Evolutionary conservation across 441 rosid genomes (phyloP).

Genomic region (Bocquillonia castaneifolia): DNA sequence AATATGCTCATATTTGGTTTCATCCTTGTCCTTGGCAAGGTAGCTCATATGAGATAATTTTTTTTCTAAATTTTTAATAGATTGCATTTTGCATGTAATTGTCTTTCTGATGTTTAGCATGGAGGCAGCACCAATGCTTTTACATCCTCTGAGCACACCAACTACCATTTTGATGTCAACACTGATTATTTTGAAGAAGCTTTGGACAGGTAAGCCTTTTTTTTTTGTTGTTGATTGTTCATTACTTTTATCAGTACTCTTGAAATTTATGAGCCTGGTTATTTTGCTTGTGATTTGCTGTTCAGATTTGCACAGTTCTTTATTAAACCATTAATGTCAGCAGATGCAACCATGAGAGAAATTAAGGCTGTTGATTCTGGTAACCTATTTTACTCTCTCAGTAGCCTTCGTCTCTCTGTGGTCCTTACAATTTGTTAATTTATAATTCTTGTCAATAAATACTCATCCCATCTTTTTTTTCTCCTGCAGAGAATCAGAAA

Average conservation of each 20-base stretch:
- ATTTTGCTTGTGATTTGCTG: constrained; percentile 21
- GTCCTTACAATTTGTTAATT: background rate
- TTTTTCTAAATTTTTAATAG: background rate
- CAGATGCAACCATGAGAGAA: constrained; percentile 87
- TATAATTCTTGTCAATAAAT: background rate
- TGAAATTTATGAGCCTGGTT: constrained; percentile 17
- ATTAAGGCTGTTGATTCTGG: constrained; percentile 95
- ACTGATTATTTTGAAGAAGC: constrained; percentile 76
- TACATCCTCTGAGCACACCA: constrained; percentile 64
- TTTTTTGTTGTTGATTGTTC: constrained; percentile 7
- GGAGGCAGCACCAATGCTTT: constrained; percentile 88
- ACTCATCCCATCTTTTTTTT: constrained; percentile 11
- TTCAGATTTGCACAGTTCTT: constrained; percentile 87
- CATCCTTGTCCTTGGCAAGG: background rate
- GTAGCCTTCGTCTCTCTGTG: constrained; percentile 5
- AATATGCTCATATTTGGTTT: background rate
- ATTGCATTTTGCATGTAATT: constrained; percentile 7
- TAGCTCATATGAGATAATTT: background rate
- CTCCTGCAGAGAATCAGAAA: constrained; percentile 70
- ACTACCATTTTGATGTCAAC: constrained; percentile 67
- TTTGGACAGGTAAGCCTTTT: constrained; percentile 61
- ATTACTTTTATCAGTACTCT: constrained; percentile 4
- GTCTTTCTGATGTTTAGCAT: constrained; percentile 45
- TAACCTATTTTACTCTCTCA: constrained; percentile 24
- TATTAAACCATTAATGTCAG: constrained; percentile 83